Evolutionary conservation across 2,329 filamentous ascomycete genomes (phyloP), one percentile per base, ranked within the genome.

Genomic region (Sporothrix protearum): DNA sequence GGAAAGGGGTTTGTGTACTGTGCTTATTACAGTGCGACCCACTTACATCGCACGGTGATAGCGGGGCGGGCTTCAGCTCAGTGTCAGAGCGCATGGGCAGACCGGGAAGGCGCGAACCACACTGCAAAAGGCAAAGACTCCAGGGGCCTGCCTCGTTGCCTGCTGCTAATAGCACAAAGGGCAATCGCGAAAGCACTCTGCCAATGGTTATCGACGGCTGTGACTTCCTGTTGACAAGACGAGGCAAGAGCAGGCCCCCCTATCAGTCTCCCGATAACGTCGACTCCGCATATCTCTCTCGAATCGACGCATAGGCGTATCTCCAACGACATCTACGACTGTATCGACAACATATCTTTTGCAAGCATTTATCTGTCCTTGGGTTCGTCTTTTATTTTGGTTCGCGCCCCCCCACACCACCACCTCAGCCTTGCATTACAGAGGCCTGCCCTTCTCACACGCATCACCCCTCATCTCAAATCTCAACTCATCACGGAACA

Each of bases 21-120:
- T 64, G 59, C 3, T 12, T 12, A 25, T 3, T 25, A 64, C 59
- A 45, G 59, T 64, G 59, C 14, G 0, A 28, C 9, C 2, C 25
- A 2, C 28, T 1, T 8, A 4, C 2, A 2, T 14, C 22, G 22
- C 59, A 45, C 36, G n/a, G 19, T 45, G 8, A 42, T 6, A 64
- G 36, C 22, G 36, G 59, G 36, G 36, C 22, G 36, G 36, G 6
- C 39, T 59, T 22, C 33, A 33, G 57, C 36, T 12, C 10, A 8
- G 33, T 25, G 59, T 45, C 36, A 42, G 33, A 63, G 19, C 33
- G 59, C 59, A 28, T 22, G 36, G 36, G 59, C 59, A 28, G 10
- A 25, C 59, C 59, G 59, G 59, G 59, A 64, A 64, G 59, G 59
- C 36, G 22, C 59, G 59, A 64, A 63, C 59, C 59, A 63, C 33